Evolutionary conservation across 2,329 filamentous ascomycete genomes (phyloP).

Genomic region (Curvularia sp.): DNA sequence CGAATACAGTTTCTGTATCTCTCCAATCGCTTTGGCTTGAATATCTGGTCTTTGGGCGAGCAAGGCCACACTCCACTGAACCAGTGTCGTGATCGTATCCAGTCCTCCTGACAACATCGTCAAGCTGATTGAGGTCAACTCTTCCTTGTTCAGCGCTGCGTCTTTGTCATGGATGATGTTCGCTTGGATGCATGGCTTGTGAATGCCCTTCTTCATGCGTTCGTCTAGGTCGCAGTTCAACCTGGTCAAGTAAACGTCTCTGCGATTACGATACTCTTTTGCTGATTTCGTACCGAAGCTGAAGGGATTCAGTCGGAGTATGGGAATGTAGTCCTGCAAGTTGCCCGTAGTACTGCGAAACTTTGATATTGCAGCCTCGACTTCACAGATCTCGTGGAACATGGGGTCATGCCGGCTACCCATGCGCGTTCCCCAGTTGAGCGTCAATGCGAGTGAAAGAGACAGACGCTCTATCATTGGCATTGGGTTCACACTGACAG

Average conservation of each 20-base stretch:
- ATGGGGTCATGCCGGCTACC: slow-evolving; percentile 65
- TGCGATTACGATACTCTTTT: slow-evolving; percentile 65
- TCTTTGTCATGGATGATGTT: slow-evolving; percentile 71
- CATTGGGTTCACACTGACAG: slow-evolving; percentile 67
- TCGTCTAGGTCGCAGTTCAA: slow-evolving; percentile 67
- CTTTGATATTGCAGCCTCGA: slow-evolving; percentile 67
- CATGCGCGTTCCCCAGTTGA: slow-evolving; percentile 72
- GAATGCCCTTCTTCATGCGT: slow-evolving; percentile 65
- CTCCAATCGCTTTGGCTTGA: slow-evolving; percentile 65
- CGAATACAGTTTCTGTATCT: slow-evolving; percentile 63
- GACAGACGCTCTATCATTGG: slow-evolving; percentile 71
- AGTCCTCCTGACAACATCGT: slow-evolving; percentile 73
- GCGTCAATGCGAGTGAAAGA: slow-evolving; percentile 67
- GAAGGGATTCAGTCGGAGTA: slow-evolving; percentile 67
- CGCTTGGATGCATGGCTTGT: slow-evolving; percentile 71
- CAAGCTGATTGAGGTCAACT: slow-evolving; percentile 70
- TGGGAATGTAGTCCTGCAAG: slow-evolving; percentile 67
- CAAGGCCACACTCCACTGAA: slow-evolving; percentile 70
- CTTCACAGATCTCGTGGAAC: slow-evolving; percentile 69
- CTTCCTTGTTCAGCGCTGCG: slow-evolving; percentile 66
- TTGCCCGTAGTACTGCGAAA: slow-evolving; percentile 68
- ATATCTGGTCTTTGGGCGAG: slow-evolving; percentile 67
- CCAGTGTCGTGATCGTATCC: slow-evolving; percentile 70
- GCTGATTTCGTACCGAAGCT: slow-evolving; percentile 65
- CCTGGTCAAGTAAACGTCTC: slow-evolving; percentile 66